These are phyloP conservation scores for Aspergillus hiratsukae DNA, from an alignment of 2,329 filamentous ascomycete species.

Conservation along the genomic window DNA sequence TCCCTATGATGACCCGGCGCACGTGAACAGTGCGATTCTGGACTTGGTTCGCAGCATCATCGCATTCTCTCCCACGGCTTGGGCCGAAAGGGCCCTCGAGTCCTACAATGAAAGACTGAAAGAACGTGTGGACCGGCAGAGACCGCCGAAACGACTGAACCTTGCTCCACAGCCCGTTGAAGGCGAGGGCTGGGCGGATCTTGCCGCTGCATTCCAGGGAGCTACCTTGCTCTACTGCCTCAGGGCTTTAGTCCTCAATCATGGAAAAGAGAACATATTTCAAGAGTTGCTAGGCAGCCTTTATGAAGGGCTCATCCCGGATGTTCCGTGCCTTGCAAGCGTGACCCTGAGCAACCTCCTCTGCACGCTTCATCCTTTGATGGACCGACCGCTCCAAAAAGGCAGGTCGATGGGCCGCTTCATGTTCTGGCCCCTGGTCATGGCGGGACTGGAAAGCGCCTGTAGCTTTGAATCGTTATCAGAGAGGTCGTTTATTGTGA, in stretches of 20 bases:
- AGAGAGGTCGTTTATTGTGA: neutral
- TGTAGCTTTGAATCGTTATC: neutral
- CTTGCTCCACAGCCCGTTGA: neutral
- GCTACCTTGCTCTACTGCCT: neutral
- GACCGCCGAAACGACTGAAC: neutral
- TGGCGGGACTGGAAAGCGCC: neutral
- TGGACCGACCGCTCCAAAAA: neutral
- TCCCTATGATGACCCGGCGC: neutral
- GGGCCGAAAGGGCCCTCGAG: neutral
- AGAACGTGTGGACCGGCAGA: neutral
- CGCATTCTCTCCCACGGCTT: neutral
- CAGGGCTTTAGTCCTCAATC: neutral
- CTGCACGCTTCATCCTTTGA: neutral
- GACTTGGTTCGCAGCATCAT: neutral
- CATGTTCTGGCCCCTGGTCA: neutral
- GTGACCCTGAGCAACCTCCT: neutral
- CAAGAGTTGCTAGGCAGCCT: neutral
- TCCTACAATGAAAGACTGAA: neutral
- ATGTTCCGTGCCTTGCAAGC: neutral
- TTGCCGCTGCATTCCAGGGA: neutral
- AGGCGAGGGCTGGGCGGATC: neutral
- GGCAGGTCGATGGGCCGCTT: neutral
- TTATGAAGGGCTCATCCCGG: neutral
- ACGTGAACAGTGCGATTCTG: neutral
- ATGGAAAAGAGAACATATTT: neutral